These are phyloP conservation scores for Leccinum incarnatum DNA, from an alignment of 768 basidiomycete species.

Conservation along the genomic window DNA sequence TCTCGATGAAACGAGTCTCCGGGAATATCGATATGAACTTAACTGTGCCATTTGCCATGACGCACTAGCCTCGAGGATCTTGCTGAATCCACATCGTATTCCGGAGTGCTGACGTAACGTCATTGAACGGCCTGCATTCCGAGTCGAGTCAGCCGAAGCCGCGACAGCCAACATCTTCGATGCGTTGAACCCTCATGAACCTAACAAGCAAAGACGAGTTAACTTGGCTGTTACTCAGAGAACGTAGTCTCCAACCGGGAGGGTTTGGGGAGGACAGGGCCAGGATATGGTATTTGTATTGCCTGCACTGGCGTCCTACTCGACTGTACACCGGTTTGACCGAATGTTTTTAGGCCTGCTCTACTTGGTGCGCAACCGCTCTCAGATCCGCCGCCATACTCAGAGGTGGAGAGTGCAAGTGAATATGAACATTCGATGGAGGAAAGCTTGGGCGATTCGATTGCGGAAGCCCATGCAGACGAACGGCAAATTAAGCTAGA, in stretches of 20 bases:
- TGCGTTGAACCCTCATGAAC: constrained; percentile 21
- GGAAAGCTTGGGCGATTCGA: not conserved
- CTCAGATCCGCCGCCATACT: constrained; percentile 32
- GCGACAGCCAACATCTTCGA: constrained; percentile 1
- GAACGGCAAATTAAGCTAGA: constrained; percentile 87
- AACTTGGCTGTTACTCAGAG: constrained; percentile 48
- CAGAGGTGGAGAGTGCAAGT: constrained; percentile 20
- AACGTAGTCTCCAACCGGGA: constrained; percentile 50
- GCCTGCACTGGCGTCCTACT: constrained; percentile 3
- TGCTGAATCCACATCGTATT: not conserved
- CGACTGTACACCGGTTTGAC: constrained; percentile 20
- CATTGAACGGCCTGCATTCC: not conserved
- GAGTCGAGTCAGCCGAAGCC: not conserved
- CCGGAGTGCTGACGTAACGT: constrained; percentile 22
- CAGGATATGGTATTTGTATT: constrained; percentile 50
- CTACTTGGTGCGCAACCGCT: constrained; percentile 39
- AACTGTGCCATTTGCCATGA: not conserved
- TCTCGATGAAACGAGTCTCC: not conserved
- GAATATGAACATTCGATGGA: constrained; percentile 4
- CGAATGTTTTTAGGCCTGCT: constrained; percentile 20
- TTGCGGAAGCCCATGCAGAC: constrained; percentile 53
- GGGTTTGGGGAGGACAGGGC: constrained; percentile 61
- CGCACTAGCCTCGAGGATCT: not conserved
- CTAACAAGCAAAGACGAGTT: constrained; percentile 22
- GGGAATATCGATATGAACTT: not conserved